Percentiles rank a stretch among this genome's conserved stretches.
Conservation (phyloP, 805 yeast genomes). For the Candida easanensis region DNA sequence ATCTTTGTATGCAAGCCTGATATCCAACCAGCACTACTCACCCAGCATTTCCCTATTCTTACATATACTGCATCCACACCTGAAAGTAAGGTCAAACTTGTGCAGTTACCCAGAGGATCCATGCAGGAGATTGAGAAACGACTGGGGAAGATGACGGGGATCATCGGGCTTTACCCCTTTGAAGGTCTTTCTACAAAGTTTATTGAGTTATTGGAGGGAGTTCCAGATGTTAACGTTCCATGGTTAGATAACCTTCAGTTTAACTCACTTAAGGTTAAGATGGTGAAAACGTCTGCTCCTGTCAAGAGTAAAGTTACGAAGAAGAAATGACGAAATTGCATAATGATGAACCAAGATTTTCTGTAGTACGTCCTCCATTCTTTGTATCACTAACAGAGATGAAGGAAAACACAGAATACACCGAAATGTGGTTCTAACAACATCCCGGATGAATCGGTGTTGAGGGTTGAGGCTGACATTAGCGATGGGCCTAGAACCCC, state of each 20-base stretch:
- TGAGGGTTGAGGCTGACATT: too few species aligned
- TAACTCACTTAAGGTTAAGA: conserved; percentile 37
- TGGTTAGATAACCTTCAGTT: conserved; percentile 43
- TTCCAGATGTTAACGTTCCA: conserved; percentile 40
- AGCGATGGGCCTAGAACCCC: too few species aligned
- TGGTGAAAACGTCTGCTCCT: conserved; percentile 47
- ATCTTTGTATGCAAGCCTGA: conserved; percentile 65
- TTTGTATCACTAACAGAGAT: too few species aligned
- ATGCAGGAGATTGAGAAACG: conserved; percentile 29
- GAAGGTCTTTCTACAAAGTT: conserved; percentile 23
- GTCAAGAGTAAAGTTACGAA: conserved; percentile 21
- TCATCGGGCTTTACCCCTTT: conserved; percentile 29
- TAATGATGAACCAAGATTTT: not conserved
- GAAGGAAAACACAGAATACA: too few species aligned
- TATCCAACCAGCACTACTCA: conserved; percentile 45
- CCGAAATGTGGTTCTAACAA: too few species aligned
- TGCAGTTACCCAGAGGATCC: conserved; percentile 54
- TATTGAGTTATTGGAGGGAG: conserved; percentile 23
- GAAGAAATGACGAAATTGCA: conserved; percentile 9
- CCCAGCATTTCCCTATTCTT: conserved; percentile 58
- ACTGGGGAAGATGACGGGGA: conserved; percentile 33
- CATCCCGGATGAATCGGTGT: too few species aligned
- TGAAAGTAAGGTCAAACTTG: conserved; percentile 41
- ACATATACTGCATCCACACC: conserved; percentile 40
- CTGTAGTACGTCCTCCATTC: not conserved